These are phyloP conservation scores for Hygrophorus pudorinus DNA, from an alignment of 768 basidiomycete genomes.

Conservation along the genomic window DNA sequence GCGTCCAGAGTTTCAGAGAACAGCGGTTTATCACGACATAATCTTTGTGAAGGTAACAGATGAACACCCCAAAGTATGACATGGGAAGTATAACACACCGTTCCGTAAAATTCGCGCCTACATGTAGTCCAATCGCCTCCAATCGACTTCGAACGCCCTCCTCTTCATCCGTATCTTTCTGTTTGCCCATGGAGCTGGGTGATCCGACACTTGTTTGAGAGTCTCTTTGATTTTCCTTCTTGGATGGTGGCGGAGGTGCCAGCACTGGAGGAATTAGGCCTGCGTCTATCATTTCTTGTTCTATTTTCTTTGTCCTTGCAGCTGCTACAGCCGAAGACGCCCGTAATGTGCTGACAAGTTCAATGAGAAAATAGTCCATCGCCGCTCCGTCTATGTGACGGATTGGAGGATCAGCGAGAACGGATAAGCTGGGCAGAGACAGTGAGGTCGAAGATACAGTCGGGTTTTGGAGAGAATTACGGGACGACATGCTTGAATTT, in stretches of 20 bases:
- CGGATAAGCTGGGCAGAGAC: slow-evolving; percentile 27
- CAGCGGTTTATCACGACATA: slow-evolving; percentile 65
- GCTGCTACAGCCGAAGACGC: slow-evolving; percentile 67
- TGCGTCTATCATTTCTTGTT: slow-evolving; percentile 72
- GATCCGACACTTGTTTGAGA: slow-evolving; percentile 34
- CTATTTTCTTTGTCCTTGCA: slow-evolving; percentile 54
- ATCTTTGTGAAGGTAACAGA: slow-evolving; percentile 27
- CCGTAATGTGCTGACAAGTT: slow-evolving; percentile 64
- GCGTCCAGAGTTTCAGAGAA: slow-evolving; percentile 81
- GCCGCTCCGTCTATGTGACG: slow-evolving; percentile 55
- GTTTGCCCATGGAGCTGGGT: slow-evolving; percentile 20
- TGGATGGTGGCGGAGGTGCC: slow-evolving; percentile 27
- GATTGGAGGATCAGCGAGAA: slow-evolving; percentile 54
- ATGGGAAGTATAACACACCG: slow-evolving; percentile 36
- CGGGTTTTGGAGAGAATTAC: slow-evolving; percentile 22
- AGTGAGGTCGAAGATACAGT: slow-evolving; percentile 16
- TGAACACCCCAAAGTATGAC: neutral
- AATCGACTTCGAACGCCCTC: slow-evolving; percentile 59
- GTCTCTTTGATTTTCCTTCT: slow-evolving; percentile 24
- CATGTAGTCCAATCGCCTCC: slow-evolving; percentile 78
- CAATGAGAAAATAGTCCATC: slow-evolving; percentile 84
- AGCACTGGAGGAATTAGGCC: slow-evolving; percentile 53
- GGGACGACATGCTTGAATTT: slow-evolving; percentile 15
- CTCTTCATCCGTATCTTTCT: slow-evolving; percentile 57
- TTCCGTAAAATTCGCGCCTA: slow-evolving; percentile 81